Evolutionary conservation across 495 filamentous ascomycete species (phyloP).

Genomic region (Hapsidospora chrysogenum): DNA sequence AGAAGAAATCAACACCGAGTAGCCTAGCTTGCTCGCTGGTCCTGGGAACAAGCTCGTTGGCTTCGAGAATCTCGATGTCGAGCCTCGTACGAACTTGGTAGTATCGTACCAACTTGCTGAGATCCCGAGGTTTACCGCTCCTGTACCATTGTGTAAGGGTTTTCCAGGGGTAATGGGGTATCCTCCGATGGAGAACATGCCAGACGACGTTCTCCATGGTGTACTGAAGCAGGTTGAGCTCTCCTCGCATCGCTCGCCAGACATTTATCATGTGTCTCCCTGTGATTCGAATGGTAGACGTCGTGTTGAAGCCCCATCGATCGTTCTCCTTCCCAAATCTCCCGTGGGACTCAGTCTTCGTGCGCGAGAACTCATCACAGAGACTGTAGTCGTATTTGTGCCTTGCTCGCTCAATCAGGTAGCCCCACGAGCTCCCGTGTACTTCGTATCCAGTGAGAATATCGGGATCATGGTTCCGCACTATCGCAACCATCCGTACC

Average conservation of each 20-base stretch:
- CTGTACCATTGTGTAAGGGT: slow-evolving; percentile 71
- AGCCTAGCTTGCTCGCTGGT: slow-evolving; percentile 91
- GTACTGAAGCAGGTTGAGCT: slow-evolving; percentile 81
- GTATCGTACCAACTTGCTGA: slow-evolving; percentile 64
- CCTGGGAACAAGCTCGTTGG: slow-evolving; percentile 73
- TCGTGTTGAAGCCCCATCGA: slow-evolving; percentile 83
- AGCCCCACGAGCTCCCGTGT: slow-evolving; percentile 86
- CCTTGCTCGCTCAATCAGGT: slow-evolving; percentile 77
- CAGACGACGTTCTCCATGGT: slow-evolving; percentile 95
- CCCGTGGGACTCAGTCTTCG: slow-evolving; percentile 65
- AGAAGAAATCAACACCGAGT: slow-evolving; percentile 90
- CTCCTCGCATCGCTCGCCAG: slow-evolving; percentile 88
- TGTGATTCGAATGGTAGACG: slow-evolving; percentile 71
- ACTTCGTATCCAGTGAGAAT: slow-evolving; percentile 94
- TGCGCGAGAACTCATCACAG: slow-evolving; percentile 76
- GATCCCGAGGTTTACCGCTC: slow-evolving; percentile 44
- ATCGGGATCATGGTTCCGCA: slow-evolving; percentile 72
- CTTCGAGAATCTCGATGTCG: slow-evolving; percentile 78
- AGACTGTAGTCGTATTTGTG: slow-evolving; percentile 79
- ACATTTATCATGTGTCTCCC: slow-evolving; percentile 94
- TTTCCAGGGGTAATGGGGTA: slow-evolving; percentile 70
- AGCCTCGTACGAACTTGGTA: slow-evolving; percentile 62
- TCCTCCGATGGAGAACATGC: slow-evolving; percentile 77
- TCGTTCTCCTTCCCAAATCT: slow-evolving; percentile 74
- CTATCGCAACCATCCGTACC: slow-evolving; percentile 68